phyloP scores from a whole-genome alignment of 352 stramenopile species.

The Phytophthora hybrid region DNA sequence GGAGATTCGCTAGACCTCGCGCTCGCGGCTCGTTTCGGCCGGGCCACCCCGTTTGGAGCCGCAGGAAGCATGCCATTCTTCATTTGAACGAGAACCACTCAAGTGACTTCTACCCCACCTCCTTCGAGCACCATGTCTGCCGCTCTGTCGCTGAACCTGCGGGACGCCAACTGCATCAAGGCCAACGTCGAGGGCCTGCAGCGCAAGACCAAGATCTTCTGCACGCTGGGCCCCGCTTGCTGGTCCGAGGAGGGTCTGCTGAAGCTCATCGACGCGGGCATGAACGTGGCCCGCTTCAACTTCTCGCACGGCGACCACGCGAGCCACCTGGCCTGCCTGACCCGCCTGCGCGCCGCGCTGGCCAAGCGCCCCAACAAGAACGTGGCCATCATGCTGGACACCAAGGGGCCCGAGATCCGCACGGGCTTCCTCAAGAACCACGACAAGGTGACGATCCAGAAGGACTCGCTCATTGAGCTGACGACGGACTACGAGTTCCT shows the following conservation, averaged over 20 bases:
- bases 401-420: constrained; percentile 63
- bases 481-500: constrained; percentile 56
- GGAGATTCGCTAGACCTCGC: background rate
- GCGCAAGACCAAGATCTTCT: constrained; percentile 89
- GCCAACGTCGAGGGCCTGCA: constrained; percentile 35
- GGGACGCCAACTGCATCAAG: constrained; percentile 27
- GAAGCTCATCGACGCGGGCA: constrained; percentile 84
- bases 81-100: constrained; percentile 16
- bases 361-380: too few species aligned
- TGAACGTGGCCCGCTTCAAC: constrained; percentile 98
- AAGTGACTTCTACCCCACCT: constrained; percentile 15
- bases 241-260: constrained; percentile 95
- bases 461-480: constrained; percentile 60
- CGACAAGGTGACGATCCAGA: constrained; percentile 59
- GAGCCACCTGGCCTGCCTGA: too few species aligned
- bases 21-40: too few species aligned
- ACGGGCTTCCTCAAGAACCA: constrained; percentile 73
- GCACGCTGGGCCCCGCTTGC: constrained; percentile 86
- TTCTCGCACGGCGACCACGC: constrained; percentile 56
- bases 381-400: too few species aligned
- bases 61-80: constrained; percentile 1
- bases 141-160: constrained; percentile 21
- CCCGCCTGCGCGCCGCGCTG: too few species aligned
- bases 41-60: background rate
- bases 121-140: constrained; percentile 14